Evolutionary conservation across 257 asterid species (phyloP).

Genomic region (Cruciata laevipes): DNA sequence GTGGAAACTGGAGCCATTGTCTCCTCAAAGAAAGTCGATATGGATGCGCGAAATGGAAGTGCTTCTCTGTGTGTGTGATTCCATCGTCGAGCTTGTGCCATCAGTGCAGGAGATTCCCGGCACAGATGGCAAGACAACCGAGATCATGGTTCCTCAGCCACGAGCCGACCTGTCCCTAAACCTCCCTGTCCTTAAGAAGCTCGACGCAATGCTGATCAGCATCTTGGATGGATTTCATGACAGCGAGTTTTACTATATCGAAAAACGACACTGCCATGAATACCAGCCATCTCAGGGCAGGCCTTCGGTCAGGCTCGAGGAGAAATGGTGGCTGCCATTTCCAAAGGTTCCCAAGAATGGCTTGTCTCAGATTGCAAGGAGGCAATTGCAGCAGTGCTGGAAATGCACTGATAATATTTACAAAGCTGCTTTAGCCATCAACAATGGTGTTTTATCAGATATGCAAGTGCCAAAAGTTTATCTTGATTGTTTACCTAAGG

Average conservation of each 20-base stretch:
- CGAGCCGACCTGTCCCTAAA: conserved; percentile 66
- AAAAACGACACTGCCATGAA: conserved; percentile 20
- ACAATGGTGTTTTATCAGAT: conserved; percentile 54
- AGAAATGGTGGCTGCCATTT: conserved; percentile 91
- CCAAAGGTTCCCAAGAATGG: conserved; percentile 79
- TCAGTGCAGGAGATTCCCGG: conserved; percentile 71
- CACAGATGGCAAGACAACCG: conserved; percentile 45
- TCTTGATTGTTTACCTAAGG: conserved; percentile 79
- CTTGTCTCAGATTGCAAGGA: conserved; percentile 55
- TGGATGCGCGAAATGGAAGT: conserved; percentile 90
- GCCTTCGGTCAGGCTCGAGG: conserved; percentile 61
- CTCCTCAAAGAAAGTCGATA: conserved; percentile 47
- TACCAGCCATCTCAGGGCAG: conserved; percentile 14
- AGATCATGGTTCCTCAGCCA: conserved; percentile 78
- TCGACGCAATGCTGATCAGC: conserved; percentile 63
- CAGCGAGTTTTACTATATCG: conserved; percentile 69
- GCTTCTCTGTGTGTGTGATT: conserved; percentile 86
- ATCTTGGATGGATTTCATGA: conserved; percentile 69
- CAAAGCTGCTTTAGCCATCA: conserved; percentile 79
- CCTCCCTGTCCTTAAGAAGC: conserved; percentile 84
- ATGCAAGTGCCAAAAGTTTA: conserved; percentile 80
- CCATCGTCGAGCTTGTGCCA: conserved; percentile 85
- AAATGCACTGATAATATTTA: conserved; percentile 80
- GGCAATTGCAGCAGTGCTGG: conserved; percentile 56
- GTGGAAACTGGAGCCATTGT: conserved; percentile 81